Evolutionary conservation across 176 grass and related monocot genomes (phyloP).

Genomic region (Oryza meyeriana): DNA sequence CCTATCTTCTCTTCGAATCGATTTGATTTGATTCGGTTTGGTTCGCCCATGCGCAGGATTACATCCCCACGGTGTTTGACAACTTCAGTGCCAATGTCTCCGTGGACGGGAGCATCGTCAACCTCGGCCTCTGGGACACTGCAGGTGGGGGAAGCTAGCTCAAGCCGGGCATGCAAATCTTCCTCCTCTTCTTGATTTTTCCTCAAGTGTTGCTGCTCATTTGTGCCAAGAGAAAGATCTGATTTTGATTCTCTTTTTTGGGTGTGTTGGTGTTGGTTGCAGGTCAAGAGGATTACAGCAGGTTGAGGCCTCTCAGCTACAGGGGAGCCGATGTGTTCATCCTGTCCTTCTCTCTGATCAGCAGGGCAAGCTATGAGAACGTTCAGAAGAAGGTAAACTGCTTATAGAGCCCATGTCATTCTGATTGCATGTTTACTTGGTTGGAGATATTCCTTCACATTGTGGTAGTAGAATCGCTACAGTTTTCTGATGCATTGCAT

Average conservation of each 20-base stretch:
- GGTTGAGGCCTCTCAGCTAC: constrained; percentile 87
- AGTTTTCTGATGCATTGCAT: neutral
- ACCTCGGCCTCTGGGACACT: constrained; percentile 69
- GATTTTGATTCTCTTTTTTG: neutral
- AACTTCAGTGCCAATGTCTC: constrained; percentile 78
- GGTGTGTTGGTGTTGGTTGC: neutral
- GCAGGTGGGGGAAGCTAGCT: constrained; percentile 32
- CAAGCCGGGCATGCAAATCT: neutral
- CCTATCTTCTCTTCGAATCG: neutral
- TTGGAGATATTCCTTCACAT: neutral
- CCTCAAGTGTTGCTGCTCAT: neutral
- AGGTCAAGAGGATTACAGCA: constrained; percentile 97
- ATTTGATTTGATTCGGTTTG: neutral
- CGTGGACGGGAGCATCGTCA: constrained; percentile 66
- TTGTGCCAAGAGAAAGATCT: neutral
- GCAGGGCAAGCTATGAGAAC: constrained; percentile 93
- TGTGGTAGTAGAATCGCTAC: no score
- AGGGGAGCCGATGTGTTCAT: constrained; percentile 88
- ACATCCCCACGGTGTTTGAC: constrained; percentile 70
- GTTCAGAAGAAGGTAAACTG: constrained; percentile 77
- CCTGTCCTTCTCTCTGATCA: constrained; percentile 91
- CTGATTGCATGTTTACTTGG: neutral
- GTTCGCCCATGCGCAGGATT: constrained; percentile 43
- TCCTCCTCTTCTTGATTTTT: neutral
- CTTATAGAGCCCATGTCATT: neutral